phyloP scores from a whole-genome alignment of 176 grass and related monocot genomes.

The Oryza officinalis region DNA sequence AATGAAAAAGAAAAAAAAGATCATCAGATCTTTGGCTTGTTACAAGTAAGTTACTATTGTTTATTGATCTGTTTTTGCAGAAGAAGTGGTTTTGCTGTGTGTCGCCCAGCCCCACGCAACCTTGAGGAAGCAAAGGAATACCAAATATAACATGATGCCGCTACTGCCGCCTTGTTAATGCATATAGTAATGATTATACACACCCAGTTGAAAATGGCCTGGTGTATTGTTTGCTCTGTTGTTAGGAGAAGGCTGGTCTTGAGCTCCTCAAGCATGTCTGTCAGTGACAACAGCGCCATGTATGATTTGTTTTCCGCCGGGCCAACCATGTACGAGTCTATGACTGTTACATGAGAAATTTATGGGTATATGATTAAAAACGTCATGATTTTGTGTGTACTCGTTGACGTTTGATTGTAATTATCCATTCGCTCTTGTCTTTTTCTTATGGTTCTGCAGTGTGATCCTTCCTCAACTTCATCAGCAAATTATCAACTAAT shows the following conservation, averaged over 20 bases:
- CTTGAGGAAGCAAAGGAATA: slow-evolving; percentile 47
- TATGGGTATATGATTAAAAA: slow-evolving; percentile 23
- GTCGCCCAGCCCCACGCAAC: slow-evolving; percentile 68
- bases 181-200: slow-evolving; percentile 32
- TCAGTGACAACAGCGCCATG: not conserved
- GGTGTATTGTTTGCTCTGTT: slow-evolving; percentile 40
- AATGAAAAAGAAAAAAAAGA: not conserved
- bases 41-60: not conserved
- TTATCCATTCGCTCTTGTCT: not conserved
- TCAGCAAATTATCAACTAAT: not conserved
- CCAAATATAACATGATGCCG: not conserved
- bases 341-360: slow-evolving; percentile 14
- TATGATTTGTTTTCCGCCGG: not conserved
- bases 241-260: not conserved
- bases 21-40: not conserved
- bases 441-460: not conserved
- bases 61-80: slow-evolving; percentile 37
- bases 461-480: slow-evolving; percentile 28
- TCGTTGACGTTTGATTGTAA: slow-evolving; percentile 31
- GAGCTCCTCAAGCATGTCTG: not conserved
- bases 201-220: slow-evolving; percentile 31
- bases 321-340: not conserved
- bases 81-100: slow-evolving; percentile 96
- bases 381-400: not conserved
- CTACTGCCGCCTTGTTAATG: slow-evolving; percentile 37